Conservation (phyloP, 768 basidiomycete genomes). For the Suillus alpinus region DNA sequence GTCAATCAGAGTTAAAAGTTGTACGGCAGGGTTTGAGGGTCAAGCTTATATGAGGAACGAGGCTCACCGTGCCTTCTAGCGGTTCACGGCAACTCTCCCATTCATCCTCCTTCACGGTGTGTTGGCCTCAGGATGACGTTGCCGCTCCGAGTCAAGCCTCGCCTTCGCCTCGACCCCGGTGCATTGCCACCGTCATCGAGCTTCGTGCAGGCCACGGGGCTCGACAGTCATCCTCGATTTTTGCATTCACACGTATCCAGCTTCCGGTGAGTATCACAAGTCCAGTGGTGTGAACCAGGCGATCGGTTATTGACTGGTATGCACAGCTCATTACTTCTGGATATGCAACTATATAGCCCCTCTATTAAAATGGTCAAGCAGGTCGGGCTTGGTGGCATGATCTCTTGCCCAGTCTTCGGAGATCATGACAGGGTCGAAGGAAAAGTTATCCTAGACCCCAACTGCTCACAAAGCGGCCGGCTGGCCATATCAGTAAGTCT, state of each 20-base stretch:
- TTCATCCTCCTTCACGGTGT: neutral
- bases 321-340: slow-evolving; percentile 50
- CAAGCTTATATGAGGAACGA: slow-evolving; percentile 16
- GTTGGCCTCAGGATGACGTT: slow-evolving; percentile 14
- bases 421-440: slow-evolving; percentile 61
- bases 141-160: slow-evolving; percentile 13
- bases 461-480: slow-evolving; percentile 50
- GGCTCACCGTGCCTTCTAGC: neutral
- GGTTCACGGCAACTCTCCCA: neutral
- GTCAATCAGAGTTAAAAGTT: slow-evolving; percentile 17
- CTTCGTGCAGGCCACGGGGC: slow-evolving; percentile 29
- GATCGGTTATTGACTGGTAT: slow-evolving; percentile 7
- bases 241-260: slow-evolving; percentile 45
- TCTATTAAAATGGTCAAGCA: slow-evolving; percentile 48
- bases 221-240: slow-evolving; percentile 13
- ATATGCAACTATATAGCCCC: slow-evolving; percentile 61
- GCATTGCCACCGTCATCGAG: slow-evolving; percentile 29
- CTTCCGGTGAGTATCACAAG: slow-evolving; percentile 41
- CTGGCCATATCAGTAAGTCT: slow-evolving; percentile 52
- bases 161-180: slow-evolving; percentile 13
- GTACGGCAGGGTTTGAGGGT: slow-evolving; percentile 22
- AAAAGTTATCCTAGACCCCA: slow-evolving; percentile 54
- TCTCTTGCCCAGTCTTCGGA: slow-evolving; percentile 50
- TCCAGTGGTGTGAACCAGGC: neutral
- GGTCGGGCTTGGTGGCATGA: slow-evolving; percentile 21